Evolutionary conservation across 2,329 filamentous ascomycete genomes (phyloP).

Genomic region (Ceratocystis albifundus): DNA sequence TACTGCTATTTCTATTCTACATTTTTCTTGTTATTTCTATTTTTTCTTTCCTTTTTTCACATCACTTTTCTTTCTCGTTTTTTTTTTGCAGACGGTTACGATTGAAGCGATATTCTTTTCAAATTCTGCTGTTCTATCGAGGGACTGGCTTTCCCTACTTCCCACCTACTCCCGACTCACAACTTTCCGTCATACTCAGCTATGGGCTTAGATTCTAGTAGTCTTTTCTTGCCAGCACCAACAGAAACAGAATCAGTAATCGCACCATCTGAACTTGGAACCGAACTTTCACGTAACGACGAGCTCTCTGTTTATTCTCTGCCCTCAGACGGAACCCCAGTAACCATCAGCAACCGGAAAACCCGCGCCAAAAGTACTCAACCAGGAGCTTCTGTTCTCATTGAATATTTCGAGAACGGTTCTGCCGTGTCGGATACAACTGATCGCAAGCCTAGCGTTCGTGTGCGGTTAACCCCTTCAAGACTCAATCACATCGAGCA

Average conservation of each 20-base stretch:
- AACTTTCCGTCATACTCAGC: slow-evolving; percentile 21
- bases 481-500: slow-evolving; percentile 59
- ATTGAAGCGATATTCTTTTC: background rate
- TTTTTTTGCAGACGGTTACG: background rate
- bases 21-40: background rate
- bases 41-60: background rate
- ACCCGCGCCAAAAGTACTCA: slow-evolving; percentile 37
- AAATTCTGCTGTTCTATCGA: background rate
- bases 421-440: slow-evolving; percentile 42
- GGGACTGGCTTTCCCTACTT: slow-evolving; percentile 14
- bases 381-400: slow-evolving; percentile 76
- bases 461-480: slow-evolving; percentile 67
- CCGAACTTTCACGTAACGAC: slow-evolving; percentile 58
- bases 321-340: slow-evolving; percentile 76
- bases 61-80: background rate
- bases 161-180: slow-evolving; percentile 10
- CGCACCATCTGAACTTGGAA: slow-evolving; percentile 49
- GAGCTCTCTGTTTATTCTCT: slow-evolving; percentile 67
- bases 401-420: slow-evolving; percentile 77
- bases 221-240: slow-evolving; percentile 59
- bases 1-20: background rate
- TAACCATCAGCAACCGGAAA: slow-evolving; percentile 69
- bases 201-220: slow-evolving; percentile 47
- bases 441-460: slow-evolving; percentile 69
- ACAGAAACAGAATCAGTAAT: slow-evolving; percentile 44